Base-by-base conservation (phyloP, 164 flowering plant genomes). In the Paratinospora sagittata region DNA sequence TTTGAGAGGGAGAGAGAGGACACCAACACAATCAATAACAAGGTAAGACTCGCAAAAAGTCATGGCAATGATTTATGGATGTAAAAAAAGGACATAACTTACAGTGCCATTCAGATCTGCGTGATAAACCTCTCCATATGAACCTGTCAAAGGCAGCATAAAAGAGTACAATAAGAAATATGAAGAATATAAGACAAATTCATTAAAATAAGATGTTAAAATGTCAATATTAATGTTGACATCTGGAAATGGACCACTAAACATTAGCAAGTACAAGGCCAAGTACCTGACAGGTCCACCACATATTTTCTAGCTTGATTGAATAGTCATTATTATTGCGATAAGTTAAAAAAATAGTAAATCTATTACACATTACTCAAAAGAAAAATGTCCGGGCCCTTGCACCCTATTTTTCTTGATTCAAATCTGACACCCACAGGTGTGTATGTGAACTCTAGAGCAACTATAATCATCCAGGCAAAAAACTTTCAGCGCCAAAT, bases 21-120 rank as follows among this genome's bases (percentile, higher is more conserved):
- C 34, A 30, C 3, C 34, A 52, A 3, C n/a, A n/a, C n/a, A n/a
- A n/a, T n/a, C n/a, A n/a, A n/a, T n/a, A n/a, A 3, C 0, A 43
- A 43, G 47, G 47, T 43, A 9, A 43, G 47, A 43, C 47, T 43
- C 2, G 14, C 45, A 16, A 8, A 65, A 65, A 13, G 26, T 39
- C 13, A 27, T 39, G 16, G 9, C 3, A 39, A 24, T 10, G 45
- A n/a, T 16, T 30, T 11, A 27, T 26, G 8, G 1, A 17, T 16
- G 27, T 33, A 49, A 11, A n/a, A n/a, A 21, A 47, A 36, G 26
- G 24, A 55, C 27, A 67, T 12, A 68, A 83, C 99, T 87, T 82
- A 95, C 99, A 63, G 99, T 92, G 80, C 97, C 92, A 87, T 92
- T 90, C 94, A 92, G 88, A 75, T 95, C 99, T 63, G 90, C 94